Evolutionary conservation across 2,329 filamentous ascomycete species (phyloP), one percentile per base, ranked within the genome.

Genomic region (Colletotrichum cuscutae): DNA sequence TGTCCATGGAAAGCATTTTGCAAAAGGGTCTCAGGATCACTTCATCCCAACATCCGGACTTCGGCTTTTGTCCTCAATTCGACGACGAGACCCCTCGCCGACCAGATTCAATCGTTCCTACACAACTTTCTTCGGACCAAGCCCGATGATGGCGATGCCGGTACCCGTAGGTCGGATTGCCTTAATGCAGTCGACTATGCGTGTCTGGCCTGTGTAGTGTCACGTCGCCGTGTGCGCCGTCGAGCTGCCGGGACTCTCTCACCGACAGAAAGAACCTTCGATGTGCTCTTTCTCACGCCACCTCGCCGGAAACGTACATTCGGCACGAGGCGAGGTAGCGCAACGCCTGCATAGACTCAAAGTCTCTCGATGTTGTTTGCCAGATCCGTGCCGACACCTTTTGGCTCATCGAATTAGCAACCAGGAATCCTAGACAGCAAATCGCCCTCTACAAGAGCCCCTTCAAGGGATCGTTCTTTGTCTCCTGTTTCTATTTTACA

Each of bases 1-100:
- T 67, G 46, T 61, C 56, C 63, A 35, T 60, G 68, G 62, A 67
- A 67, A 61, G 13, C 26, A 30, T 28, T 57, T 24, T 13, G 54
- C 35, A 37, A 42, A 4, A 62, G 42, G 42, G 42, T 28, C 57
- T 53, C 32, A 46, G 5, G 22, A 22, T 30, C 22, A 8, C 63
- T 35, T 13, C 65, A 15, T 63, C 19, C 9, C 24, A 59, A 49
- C 53, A 46, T 64, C 59, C 32, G 37, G 53, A 56, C 46, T 19
- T 19, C 37, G 3, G 37, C 15, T 12, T 28, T 57, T 49, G 22
- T 13, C 32, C 28, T 5, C 26, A 8, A 53, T 37, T 30, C 42
- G 19, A 26, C 13, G 65, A 54, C 19, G 28, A 53, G 53, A 19
- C 22, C 26, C n/a, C n/a, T 66, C 12, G n/a, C 58, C 37, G 15